Conservation (phyloP, 495 filamentous ascomycete genomes). For the Penicillium paxilli region DNA sequence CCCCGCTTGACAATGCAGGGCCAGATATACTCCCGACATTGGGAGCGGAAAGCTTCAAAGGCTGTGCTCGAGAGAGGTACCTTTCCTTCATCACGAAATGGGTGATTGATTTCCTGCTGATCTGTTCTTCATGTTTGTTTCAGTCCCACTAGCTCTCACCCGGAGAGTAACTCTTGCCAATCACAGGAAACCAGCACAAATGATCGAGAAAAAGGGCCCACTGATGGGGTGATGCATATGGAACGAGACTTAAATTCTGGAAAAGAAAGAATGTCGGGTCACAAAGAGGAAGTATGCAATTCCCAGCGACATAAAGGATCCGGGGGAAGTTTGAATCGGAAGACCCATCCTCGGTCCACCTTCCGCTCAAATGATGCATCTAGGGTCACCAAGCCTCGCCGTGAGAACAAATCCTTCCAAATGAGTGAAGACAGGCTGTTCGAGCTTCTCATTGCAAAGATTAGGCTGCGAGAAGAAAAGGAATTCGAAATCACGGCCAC, state of each 20-base stretch:
- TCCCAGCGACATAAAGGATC: too few relatives aligned
- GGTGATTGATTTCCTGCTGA: not conserved
- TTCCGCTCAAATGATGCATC: not conserved
- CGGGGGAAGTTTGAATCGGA: not conserved
- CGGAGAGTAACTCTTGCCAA: not conserved
- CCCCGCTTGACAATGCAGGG: not conserved
- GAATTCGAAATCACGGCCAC: conserved; percentile 22
- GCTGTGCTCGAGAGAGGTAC: not conserved
- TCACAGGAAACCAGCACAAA: not conserved
- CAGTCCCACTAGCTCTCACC: not conserved
- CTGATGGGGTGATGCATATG: too few relatives aligned
- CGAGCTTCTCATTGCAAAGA: conserved; percentile 33
- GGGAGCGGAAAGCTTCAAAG: not conserved
- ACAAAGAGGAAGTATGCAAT: not conserved
- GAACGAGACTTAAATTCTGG: too few relatives aligned
- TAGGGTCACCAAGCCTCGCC: conserved; percentile 17
- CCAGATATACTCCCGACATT: not conserved
- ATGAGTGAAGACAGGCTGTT: conserved; percentile 38
- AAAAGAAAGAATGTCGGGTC: too few relatives aligned
- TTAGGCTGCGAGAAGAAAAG: conserved; percentile 38
- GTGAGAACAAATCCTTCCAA: conserved; percentile 2
- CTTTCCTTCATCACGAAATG: not conserved
- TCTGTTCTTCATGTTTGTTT: not conserved
- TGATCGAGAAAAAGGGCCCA: not conserved
- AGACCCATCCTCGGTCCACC: not conserved